Evolutionary conservation across 768 basidiomycete genomes (phyloP).

Genomic region (Phylloporus sp.): DNA sequence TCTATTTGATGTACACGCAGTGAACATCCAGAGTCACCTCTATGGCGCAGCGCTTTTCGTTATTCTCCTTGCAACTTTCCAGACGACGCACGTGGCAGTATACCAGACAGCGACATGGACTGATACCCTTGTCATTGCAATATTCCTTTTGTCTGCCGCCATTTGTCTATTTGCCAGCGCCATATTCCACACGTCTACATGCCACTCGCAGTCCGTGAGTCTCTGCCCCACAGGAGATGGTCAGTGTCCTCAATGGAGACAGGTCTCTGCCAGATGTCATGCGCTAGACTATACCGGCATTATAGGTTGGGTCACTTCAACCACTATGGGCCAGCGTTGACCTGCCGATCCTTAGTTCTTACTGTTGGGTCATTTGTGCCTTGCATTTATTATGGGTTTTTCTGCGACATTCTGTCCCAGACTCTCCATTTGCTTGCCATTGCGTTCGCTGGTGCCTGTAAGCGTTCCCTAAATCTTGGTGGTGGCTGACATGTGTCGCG

Average conservation of each 20-base stretch:
- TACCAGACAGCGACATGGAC: conserved; percentile 56
- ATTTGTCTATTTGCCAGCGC: conserved; percentile 71
- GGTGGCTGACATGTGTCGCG: not conserved
- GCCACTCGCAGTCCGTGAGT: conserved; percentile 68
- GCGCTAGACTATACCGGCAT: conserved; percentile 80
- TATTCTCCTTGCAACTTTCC: conserved; percentile 52
- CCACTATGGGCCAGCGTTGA: conserved; percentile 5
- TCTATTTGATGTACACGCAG: conserved; percentile 35
- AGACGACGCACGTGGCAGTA: conserved; percentile 44
- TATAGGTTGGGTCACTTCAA: conserved; percentile 40
- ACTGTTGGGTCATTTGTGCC: conserved; percentile 80
- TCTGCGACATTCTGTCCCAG: conserved; percentile 54
- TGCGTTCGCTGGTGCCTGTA: conserved; percentile 53
- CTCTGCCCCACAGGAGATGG: not conserved
- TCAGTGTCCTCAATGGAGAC: conserved; percentile 3
- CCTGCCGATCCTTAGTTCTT: conserved; percentile 38
- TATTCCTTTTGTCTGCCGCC: conserved; percentile 71
- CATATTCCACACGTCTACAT: conserved; percentile 66
- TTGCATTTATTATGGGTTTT: conserved; percentile 74
- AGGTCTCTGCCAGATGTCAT: conserved; percentile 62
- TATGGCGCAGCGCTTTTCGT: conserved; percentile 63
- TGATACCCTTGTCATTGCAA: conserved; percentile 54
- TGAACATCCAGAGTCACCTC: conserved; percentile 85
- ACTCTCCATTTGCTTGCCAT: conserved; percentile 53
- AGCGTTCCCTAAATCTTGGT: conserved; percentile 24